phyloP scores from a whole-genome alignment of 345 rosid genomes.

The Pseudoturritis turrita region DNA sequence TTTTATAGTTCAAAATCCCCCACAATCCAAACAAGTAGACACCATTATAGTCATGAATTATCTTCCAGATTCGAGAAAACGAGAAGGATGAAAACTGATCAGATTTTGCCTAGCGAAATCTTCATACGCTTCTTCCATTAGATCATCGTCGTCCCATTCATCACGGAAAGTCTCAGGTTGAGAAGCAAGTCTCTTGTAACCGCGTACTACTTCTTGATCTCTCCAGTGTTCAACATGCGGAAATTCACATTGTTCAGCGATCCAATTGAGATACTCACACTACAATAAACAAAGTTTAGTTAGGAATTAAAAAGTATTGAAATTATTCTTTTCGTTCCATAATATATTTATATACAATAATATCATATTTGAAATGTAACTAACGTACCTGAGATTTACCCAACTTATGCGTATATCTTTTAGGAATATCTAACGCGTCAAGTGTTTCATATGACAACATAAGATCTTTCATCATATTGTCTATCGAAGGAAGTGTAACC shows the following conservation, averaged over 20 bases:
- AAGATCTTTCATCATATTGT: constrained; percentile 28
- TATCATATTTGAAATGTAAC: neutral
- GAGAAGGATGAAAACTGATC: neutral
- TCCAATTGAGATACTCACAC: constrained; percentile 48
- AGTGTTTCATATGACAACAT: constrained; percentile 40
- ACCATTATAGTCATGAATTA: neutral
- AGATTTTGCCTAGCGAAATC: constrained; percentile 32
- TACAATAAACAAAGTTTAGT: neutral
- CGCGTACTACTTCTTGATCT: constrained; percentile 25
- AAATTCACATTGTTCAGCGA: constrained; percentile 26
- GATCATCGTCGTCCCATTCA: constrained; percentile 51
- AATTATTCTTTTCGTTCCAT: neutral
- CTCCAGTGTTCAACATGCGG: constrained; percentile 45
- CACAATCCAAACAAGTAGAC: neutral
- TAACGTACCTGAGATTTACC: neutral
- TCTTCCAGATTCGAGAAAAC: neutral
- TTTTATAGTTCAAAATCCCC: neutral
- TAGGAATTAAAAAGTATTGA: neutral
- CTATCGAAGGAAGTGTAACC: constrained; percentile 7
- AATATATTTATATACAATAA: too few species aligned
- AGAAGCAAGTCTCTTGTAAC: neutral
- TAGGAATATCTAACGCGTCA: constrained; percentile 50
- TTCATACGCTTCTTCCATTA: constrained; percentile 36
- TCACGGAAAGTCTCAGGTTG: constrained; percentile 45
- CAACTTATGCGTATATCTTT: constrained; percentile 50